A percentile compares a stretch with the other conserved stretches of the same genome.
Conservation (phyloP, 2,329 filamentous ascomycete species). For the Cladosporium halotolerans region DNA sequence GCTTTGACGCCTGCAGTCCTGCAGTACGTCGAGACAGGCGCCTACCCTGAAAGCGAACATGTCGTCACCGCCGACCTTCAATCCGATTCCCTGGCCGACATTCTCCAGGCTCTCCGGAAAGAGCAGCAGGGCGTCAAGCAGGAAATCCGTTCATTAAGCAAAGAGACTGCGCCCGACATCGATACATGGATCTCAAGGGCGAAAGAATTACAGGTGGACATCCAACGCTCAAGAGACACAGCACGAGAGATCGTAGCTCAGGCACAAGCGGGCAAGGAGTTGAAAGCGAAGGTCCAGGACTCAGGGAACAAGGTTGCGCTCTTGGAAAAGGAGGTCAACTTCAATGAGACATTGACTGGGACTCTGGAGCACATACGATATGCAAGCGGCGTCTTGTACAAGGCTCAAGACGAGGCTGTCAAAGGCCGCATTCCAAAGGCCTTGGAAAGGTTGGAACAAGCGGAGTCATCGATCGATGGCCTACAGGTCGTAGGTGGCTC, state of each 20-base stretch:
- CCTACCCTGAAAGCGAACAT: constrained; percentile 52
- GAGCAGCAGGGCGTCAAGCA: constrained; percentile 52
- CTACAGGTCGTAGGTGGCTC: constrained; percentile 39
- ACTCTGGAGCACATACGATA: constrained; percentile 47
- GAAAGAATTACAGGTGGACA: constrained; percentile 77
- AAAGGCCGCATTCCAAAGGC: constrained; percentile 41
- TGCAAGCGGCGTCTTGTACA: constrained; percentile 45
- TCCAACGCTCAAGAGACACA: constrained; percentile 69
- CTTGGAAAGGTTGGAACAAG: constrained; percentile 44
- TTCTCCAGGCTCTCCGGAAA: constrained; percentile 46
- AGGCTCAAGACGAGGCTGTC: constrained; percentile 39
- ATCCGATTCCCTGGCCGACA: constrained; percentile 41
- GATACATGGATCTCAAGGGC: constrained; percentile 82
- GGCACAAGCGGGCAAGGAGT: constrained; percentile 61
- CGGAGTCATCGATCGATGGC: constrained; percentile 49
- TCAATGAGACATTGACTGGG: constrained; percentile 49
- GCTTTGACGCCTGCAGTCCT: constrained; percentile 55
- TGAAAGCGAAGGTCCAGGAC: constrained; percentile 60
- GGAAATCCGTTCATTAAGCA: constrained; percentile 70
- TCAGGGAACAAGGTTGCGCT: constrained; percentile 49
- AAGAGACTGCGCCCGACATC: constrained; percentile 70
- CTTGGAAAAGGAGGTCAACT: constrained; percentile 53
- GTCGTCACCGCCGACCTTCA: constrained; percentile 49
- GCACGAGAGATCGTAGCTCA: constrained; percentile 75
- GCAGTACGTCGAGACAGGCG: constrained; percentile 48